Evolutionary conservation across 495 filamentous ascomycete genomes (phyloP).

Genomic region (Collariella sp.): DNA sequence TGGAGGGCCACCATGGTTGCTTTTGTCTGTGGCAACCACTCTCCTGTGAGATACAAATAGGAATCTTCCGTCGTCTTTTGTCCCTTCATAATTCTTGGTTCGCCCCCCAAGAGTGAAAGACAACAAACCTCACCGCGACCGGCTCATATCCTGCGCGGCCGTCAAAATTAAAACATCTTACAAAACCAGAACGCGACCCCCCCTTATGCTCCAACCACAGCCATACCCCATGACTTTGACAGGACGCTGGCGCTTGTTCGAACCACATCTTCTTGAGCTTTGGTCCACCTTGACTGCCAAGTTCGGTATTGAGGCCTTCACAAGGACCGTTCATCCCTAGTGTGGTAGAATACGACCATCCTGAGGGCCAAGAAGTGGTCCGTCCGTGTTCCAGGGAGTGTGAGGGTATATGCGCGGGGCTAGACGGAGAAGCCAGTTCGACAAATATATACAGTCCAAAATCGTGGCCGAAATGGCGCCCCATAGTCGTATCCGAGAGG

Average conservation of each 20-base stretch:
- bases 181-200: background rate
- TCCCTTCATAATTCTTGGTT: background rate
- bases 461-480: background rate
- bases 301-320: too few relatives aligned
- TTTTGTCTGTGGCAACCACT: background rate
- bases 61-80: background rate
- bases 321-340: too few relatives aligned
- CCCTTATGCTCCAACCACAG: background rate
- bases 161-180: slow-evolving; percentile 3
- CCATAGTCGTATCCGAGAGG: background rate
- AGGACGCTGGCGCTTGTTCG: too few relatives aligned
- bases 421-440: background rate
- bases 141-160: background rate
- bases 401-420: background rate
- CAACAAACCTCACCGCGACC: background rate
- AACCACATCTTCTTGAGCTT: too few relatives aligned
- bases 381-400: too few relatives aligned
- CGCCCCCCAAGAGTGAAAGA: background rate
- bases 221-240: too few relatives aligned
- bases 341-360: too few relatives aligned
- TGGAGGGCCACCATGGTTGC: background rate
- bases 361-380: too few relatives aligned
- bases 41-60: background rate
- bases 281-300: background rate
- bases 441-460: slow-evolving; percentile 12